A percentile compares a stretch with the other conserved stretches of the same genome.
phyloP scores from a whole-genome alignment of 2,329 filamentous ascomycete species.

The Calonectria pseudoturangicola region DNA sequence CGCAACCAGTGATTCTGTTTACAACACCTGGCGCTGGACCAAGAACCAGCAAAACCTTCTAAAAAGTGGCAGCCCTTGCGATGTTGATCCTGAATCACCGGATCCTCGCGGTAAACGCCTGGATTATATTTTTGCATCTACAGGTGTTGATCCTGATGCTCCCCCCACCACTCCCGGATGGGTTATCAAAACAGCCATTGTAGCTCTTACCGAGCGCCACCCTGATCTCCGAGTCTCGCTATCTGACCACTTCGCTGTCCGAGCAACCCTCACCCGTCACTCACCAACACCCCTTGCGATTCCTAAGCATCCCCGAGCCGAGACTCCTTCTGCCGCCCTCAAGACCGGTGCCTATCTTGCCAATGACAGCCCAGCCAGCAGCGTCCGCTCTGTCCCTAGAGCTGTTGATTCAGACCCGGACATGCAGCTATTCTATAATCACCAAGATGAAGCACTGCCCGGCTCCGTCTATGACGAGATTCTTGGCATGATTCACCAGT shows the following conservation, averaged over 20 bases:
- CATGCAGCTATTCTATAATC: slow-evolving; percentile 57
- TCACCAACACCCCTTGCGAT: slow-evolving; percentile 52
- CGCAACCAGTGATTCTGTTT: slow-evolving; percentile 87
- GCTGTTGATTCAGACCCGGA: slow-evolving; percentile 54
- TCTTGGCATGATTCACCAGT: slow-evolving; percentile 80
- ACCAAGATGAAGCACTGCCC: slow-evolving; percentile 45
- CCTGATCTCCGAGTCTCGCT: slow-evolving; percentile 88
- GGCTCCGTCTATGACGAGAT: slow-evolving; percentile 69
- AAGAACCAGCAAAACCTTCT: slow-evolving; percentile 81
- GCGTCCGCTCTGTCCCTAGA: slow-evolving; percentile 48
- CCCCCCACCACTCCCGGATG: slow-evolving; percentile 68
- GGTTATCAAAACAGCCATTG: slow-evolving; percentile 81
- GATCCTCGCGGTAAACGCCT: slow-evolving; percentile 89
- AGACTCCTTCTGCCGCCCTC: slow-evolving; percentile 51
- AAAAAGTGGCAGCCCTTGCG: slow-evolving; percentile 72
- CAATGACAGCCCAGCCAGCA: slow-evolving; percentile 50
- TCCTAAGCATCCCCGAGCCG: slow-evolving; percentile 41
- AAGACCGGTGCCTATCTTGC: slow-evolving; percentile 54
- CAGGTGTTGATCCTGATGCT: slow-evolving; percentile 63
- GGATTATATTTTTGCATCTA: slow-evolving; percentile 93
- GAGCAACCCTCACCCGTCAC: slow-evolving; percentile 81
- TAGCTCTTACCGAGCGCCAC: slow-evolving; percentile 89
- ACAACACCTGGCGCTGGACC: slow-evolving; percentile 96
- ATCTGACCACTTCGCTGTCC: slow-evolving; percentile 95
- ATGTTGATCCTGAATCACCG: slow-evolving; percentile 77